Evolutionary conservation across 1,139 yeast genomes (phyloP).

Genomic region (Zygosaccharomyces sapae): DNA sequence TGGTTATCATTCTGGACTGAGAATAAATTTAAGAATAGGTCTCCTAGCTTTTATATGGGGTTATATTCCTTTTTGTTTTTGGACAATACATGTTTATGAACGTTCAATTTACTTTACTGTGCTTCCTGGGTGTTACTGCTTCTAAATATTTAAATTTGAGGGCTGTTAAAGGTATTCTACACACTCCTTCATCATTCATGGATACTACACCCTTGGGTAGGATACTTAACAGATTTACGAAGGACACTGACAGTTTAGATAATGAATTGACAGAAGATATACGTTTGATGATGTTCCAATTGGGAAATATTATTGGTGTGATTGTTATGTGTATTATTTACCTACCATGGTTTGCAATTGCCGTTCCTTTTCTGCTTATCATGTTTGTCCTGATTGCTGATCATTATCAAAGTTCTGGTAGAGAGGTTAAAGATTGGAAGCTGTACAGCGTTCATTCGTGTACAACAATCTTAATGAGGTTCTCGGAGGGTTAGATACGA

Average conservation of each 20-base stretch:
- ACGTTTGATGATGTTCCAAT: constrained; percentile 49
- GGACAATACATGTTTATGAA: constrained; percentile 47
- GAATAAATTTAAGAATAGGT: constrained; percentile 45
- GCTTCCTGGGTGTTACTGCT: constrained; percentile 49
- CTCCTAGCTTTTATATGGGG: constrained; percentile 64
- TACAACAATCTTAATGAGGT: constrained; percentile 76
- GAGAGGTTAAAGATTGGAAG: constrained; percentile 84
- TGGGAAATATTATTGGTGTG: constrained; percentile 57
- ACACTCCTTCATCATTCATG: constrained; percentile 67
- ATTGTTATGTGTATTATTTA: constrained; percentile 64
- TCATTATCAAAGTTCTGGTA: constrained; percentile 71
- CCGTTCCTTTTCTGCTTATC: constrained; percentile 53
- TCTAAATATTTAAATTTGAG: constrained; percentile 42
- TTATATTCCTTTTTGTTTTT: constrained; percentile 52
- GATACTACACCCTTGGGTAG: constrained; percentile 72
- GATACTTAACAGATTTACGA: constrained; percentile 67
- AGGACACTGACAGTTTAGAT: constrained; percentile 80
- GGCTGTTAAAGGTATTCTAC: constrained; percentile 62
- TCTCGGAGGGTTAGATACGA: constrained; percentile 65
- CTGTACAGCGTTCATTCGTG: constrained; percentile 68
- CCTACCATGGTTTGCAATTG: constrained; percentile 72
- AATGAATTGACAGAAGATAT: constrained; percentile 63
- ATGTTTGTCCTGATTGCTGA: constrained; percentile 49
- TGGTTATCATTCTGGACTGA: constrained; percentile 88
- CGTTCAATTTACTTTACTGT: constrained; percentile 51